Base-by-base conservation (phyloP, 2,329 filamentous ascomycete species). In the Cladosporium sp. region DNA sequence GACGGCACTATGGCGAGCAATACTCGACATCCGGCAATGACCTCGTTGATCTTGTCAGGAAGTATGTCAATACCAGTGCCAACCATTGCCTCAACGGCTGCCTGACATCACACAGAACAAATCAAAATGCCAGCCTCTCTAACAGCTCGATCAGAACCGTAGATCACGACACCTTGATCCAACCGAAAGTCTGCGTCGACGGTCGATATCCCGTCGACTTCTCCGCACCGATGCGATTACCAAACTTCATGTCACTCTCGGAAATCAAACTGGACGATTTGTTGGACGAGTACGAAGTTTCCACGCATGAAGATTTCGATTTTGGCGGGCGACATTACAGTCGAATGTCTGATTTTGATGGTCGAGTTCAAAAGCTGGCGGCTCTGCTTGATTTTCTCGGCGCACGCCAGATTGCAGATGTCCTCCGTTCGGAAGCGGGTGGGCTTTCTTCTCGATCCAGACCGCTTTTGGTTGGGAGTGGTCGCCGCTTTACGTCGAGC, bases 151-250 rank as follows among this genome's bases (percentile, higher is more conserved):
- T 68, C 44, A 50, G 49, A 13, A 50, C 47, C 30, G 44, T 51
- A 1, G 54, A 59, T 22, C 50, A 45, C 37, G 60, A 61, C 43
- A 58, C 56, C 7, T 61, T 65, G 24, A 34, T 70, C 17, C 64
- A 68, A 42, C 67, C 67, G 2, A 67, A 64, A 57, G 60, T 67
- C 56, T 58, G 58, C 29, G 30, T 32, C 4, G 59, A 65, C 32
- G 63, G 62, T 3, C 53, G 54, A n/a, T 69, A 66, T 40, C 68
- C 68, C 7, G 30, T 45, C 4, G 58, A 61, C 12, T 69, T 68
- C 48, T 52, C 56, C 19, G 47, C 48, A 1, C 57, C 48, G 53
- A 56, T 52, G 61, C 60, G 39, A 24, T 58, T 54, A 43, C 60
- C 44, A 45, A 64, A 61, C 27, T 51, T 63, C 29, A 29, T 65